These are phyloP conservation scores for Cornus suecica DNA, from an alignment of 148 eudicot genomes.

Conservation along the genomic window DNA sequence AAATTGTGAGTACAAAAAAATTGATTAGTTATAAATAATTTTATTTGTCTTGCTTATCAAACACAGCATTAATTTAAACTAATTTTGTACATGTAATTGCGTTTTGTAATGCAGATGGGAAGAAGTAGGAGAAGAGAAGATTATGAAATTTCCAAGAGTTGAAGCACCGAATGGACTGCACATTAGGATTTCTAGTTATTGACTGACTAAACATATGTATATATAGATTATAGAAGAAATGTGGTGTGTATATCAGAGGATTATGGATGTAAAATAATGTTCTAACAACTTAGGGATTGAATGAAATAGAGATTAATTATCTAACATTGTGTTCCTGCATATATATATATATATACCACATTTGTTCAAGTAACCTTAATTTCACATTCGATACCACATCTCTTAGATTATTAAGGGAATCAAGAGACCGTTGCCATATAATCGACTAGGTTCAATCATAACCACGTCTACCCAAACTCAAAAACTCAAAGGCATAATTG, in stretches of 20 bases:
- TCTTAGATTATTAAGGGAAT: too few species aligned
- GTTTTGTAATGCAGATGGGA: slow-evolving; percentile 50
- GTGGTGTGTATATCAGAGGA: not conserved
- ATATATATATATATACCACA: too few species aligned
- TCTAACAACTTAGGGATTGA: too few species aligned
- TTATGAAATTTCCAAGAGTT: slow-evolving; percentile 78
- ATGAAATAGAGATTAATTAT: too few species aligned
- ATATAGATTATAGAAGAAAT: slow-evolving; percentile 2
- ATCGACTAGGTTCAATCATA: too few species aligned
- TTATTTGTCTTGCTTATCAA: not conserved
- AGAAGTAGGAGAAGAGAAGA: slow-evolving; percentile 59
- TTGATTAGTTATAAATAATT: not conserved
- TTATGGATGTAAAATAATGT: too few species aligned
- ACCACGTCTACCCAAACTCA: too few species aligned
- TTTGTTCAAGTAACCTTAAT: too few species aligned
- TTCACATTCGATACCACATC: too few species aligned
- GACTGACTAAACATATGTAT: not conserved
- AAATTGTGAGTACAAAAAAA: not conserved
- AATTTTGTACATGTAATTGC: not conserved
- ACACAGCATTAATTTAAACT: not conserved
- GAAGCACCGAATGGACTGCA: slow-evolving; percentile 77
- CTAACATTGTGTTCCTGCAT: too few species aligned
- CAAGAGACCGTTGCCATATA: too few species aligned
- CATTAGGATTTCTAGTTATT: slow-evolving; percentile 49
- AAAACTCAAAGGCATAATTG: too few species aligned